A percentile compares a stretch with the other conserved stretches of the same genome.
Evolutionary conservation across 768 basidiomycete genomes (phyloP).

Genomic region (Xerocomus potaroensis): DNA sequence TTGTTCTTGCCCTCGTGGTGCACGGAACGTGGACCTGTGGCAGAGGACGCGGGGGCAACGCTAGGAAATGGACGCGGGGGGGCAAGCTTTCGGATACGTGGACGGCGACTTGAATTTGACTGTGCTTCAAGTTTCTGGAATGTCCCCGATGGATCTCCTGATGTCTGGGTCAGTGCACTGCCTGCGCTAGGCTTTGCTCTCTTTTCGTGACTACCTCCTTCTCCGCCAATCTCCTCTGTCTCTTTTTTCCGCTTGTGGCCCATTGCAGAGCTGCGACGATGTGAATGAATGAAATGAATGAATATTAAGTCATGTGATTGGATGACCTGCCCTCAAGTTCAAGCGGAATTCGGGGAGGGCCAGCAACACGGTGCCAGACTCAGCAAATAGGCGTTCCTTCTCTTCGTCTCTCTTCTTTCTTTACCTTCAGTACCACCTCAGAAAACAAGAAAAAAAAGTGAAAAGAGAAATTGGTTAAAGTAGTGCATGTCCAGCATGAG

Average conservation of each 20-base stretch:
- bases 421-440: constrained; percentile 16
- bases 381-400: background rate
- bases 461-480: constrained; percentile 11
- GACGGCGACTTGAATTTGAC: constrained; percentile 17
- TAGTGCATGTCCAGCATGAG: constrained; percentile 55
- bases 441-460: constrained; percentile 9
- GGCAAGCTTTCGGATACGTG: constrained; percentile 57
- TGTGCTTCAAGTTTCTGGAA: constrained; percentile 2
- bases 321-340: constrained; percentile 22
- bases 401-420: constrained; percentile 21
- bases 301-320: constrained; percentile 20
- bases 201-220: constrained; percentile 8
- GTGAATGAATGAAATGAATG: no score
- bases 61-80: constrained; percentile 75
- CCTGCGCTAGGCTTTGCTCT: constrained; percentile 11
- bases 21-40: constrained; percentile 75
- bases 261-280: constrained; percentile 8
- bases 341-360: constrained; percentile 15
- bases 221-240: background rate
- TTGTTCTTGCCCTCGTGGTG: constrained; percentile 78
- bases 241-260: constrained; percentile 23
- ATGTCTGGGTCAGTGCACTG: background rate
- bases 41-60: constrained; percentile 69
- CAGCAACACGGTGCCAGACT: background rate
- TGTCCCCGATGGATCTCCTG: constrained; percentile 1